These are phyloP conservation scores for Zymoseptoria brevis DNA, from an alignment of 2,329 filamentous ascomycete species.

Conservation along the genomic window DNA sequence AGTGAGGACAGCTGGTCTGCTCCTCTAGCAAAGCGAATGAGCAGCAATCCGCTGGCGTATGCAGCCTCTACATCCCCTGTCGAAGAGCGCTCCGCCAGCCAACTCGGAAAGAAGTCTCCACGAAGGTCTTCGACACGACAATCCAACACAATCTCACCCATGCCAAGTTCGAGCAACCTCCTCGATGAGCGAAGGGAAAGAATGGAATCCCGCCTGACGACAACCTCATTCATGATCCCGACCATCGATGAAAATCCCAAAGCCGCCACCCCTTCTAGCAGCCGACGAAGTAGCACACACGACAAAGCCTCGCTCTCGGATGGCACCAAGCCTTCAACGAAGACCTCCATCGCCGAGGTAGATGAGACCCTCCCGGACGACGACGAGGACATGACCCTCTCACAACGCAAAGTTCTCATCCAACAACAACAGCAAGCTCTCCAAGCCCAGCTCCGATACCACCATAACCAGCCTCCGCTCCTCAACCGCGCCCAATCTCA, in stretches of 20 bases:
- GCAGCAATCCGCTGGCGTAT: slow-evolving; percentile 10
- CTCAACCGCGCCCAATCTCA: background rate
- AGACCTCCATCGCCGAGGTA: slow-evolving; percentile 29
- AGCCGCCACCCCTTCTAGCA: slow-evolving; percentile 2
- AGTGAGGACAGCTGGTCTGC: slow-evolving; percentile 14
- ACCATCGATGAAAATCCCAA: slow-evolving; percentile 10
- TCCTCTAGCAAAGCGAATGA: slow-evolving; percentile 13
- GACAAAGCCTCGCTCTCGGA: slow-evolving; percentile 7
- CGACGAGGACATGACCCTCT: slow-evolving; percentile 63
- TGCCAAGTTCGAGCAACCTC: slow-evolving; percentile 38
- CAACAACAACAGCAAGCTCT: slow-evolving; percentile 18
- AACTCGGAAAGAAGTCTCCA: background rate
- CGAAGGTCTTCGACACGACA: background rate
- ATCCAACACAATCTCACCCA: slow-evolving; percentile 13
- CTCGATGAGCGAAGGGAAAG: slow-evolving; percentile 49
- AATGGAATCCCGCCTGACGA: slow-evolving; percentile 35
- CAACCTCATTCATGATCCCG: slow-evolving; percentile 32
- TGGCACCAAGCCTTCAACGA: slow-evolving; percentile 25
- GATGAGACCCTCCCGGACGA: slow-evolving; percentile 27
- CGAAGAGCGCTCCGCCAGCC: background rate
- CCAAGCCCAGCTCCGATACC: slow-evolving; percentile 2
- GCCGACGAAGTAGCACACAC: slow-evolving; percentile 8
- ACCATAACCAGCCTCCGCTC: background rate
- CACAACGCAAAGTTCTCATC: slow-evolving; percentile 46
- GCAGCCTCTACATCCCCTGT: background rate